Evolutionary conservation across 306 rosid species (phyloP), one percentile per base, ranked within the genome.

Genomic region (Vigna trinervia): DNA sequence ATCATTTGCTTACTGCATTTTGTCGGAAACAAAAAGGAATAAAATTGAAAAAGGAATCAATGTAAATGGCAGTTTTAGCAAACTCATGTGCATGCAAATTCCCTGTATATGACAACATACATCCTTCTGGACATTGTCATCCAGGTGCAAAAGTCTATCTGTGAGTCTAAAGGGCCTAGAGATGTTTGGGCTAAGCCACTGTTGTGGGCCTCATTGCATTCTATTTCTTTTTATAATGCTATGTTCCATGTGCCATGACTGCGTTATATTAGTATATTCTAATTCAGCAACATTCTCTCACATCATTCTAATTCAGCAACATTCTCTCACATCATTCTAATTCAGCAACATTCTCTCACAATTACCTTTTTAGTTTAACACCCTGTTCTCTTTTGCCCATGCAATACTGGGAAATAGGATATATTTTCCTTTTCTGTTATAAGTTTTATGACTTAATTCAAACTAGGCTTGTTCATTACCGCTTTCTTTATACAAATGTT

Each of bases 401-500:
- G 48, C 51, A n/a, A 30, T 10, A 15, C 2, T 26, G 12, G 43
- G 34, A 52, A 69, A 67, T 41, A 13, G 65, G 38, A 73, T 67
- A 32, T 5, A 66, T 14, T 14, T 14, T 43, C 22, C 47, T 39
- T 58, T 38, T 72, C 32, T 39, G 30, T 74, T 50, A 60, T 28
- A 20, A 61, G 45, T 61, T 63, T 26, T 69, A 39, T 52, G 43
- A 56, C 41, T 56, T 61, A n/a, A 53, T 57, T 78, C 69, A 59
- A 64, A 72, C 53, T 54, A 63, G 58, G 30, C 61, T 63, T 74
- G 23, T 63, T 30, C 50, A 45, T 61, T 74, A 36, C 73, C 46
- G 34, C n/a, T 74, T 75, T 69, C 65, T 17, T 8, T 54, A 30
- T 26, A 26, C 28, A 26, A 26, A 26, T 26, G 28, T 26, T 26